Conservation (phyloP, 257 asterid genomes). For the Plantago major region DNA sequence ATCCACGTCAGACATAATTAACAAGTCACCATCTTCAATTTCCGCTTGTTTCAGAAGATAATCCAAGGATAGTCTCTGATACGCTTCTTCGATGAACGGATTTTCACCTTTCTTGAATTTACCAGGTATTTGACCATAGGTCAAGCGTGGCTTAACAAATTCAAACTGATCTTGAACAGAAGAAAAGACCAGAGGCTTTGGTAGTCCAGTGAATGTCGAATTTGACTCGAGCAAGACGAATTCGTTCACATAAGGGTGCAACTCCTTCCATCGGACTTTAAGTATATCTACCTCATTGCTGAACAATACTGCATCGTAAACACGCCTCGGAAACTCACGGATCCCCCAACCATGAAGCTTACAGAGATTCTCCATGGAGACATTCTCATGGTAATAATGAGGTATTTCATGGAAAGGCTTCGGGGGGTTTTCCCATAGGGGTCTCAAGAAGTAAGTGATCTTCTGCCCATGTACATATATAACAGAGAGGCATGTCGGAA, state of each 20-base stretch:
- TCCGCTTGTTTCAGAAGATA: slow-evolving; percentile 80
- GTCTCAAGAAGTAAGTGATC: slow-evolving; percentile 73
- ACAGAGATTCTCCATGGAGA: slow-evolving; percentile 70
- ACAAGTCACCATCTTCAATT: slow-evolving; percentile 69
- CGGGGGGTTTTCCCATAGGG: slow-evolving; percentile 79
- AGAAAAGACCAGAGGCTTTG: slow-evolving; percentile 56
- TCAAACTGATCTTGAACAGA: slow-evolving; percentile 46
- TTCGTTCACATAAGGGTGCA: slow-evolving; percentile 64
- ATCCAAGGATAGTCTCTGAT: slow-evolving; percentile 75
- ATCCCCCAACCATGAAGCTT: slow-evolving; percentile 81
- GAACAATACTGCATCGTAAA: slow-evolving; percentile 74
- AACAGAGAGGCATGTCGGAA: slow-evolving; percentile 47
- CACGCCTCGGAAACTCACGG: slow-evolving; percentile 79
- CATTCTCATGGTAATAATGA: slow-evolving; percentile 74
- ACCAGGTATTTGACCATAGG: slow-evolving; percentile 77
- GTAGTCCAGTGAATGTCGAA: slow-evolving; percentile 76
- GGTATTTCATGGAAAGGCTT: slow-evolving; percentile 75
- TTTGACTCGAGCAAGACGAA: slow-evolving; percentile 78
- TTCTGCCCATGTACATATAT: slow-evolving; percentile 74
- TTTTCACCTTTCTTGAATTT: slow-evolving; percentile 67
- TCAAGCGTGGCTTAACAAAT: slow-evolving; percentile 59
- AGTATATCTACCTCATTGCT: slow-evolving; percentile 78
- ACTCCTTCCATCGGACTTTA: slow-evolving; percentile 73
- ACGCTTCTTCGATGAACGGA: slow-evolving; percentile 82
- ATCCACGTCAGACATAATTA: slow-evolving; percentile 78